phyloP scores from a whole-genome alignment of 192 early-diverging fungal species.

The Dispira parvispora region DNA sequence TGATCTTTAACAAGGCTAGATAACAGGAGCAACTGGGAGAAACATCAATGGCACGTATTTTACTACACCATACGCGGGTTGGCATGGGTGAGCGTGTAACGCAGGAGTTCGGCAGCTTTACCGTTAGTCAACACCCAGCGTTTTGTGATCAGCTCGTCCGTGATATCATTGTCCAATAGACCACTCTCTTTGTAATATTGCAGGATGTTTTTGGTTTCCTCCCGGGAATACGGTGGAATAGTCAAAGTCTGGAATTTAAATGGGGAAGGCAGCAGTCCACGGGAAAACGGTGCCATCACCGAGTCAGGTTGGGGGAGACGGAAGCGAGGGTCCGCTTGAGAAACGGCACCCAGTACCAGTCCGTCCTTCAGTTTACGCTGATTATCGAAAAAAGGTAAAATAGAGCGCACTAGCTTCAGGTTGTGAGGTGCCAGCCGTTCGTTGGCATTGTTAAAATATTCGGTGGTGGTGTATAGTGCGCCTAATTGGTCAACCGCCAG shows the following conservation, averaged over 20 bases:
- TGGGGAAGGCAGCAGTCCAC: constrained; percentile 16
- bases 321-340: constrained; percentile 13
- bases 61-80: not conserved
- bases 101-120: not conserved
- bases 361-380: constrained; percentile 24
- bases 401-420: constrained; percentile 23
- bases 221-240: constrained; percentile 21
- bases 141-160: not conserved
- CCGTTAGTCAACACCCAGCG: not conserved
- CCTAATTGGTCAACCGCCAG: constrained; percentile 35
- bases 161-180: constrained; percentile 15
- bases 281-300: constrained; percentile 19
- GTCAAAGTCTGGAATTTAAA: constrained; percentile 19
- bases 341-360: constrained; percentile 25
- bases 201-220: constrained; percentile 28
- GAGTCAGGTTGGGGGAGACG: constrained; percentile 16
- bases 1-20: too few species aligned
- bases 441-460: constrained; percentile 23
- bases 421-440: constrained; percentile 22
- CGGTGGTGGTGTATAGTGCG: constrained; percentile 27
- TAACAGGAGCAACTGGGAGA: too few species aligned
- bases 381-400: constrained; percentile 31
- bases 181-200: constrained; percentile 27
- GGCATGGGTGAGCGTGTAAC: not conserved
- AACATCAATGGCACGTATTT: too few species aligned